phyloP scores from a whole-genome alignment of 2,329 filamentous ascomycete species.

The Penicillium freii region DNA sequence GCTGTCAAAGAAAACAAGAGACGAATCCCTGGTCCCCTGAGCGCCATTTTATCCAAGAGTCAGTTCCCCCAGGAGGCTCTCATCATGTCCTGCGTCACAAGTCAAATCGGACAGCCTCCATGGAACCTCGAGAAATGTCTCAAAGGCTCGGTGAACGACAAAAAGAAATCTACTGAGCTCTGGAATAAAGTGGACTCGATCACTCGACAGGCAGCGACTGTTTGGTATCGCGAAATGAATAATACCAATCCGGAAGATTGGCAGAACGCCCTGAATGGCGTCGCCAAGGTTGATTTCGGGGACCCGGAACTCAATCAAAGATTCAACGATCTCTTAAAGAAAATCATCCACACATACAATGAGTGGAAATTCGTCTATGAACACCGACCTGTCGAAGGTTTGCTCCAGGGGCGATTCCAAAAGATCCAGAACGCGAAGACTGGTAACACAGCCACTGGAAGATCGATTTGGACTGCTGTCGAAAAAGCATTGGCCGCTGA shows the following conservation, averaged over 20 bases:
- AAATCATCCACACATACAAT: neutral
- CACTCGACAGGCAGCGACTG: neutral
- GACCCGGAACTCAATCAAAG: neutral
- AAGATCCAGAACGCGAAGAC: neutral
- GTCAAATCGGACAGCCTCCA: slow-evolving; percentile 27
- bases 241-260: neutral
- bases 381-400: neutral
- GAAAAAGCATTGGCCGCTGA: slow-evolving; percentile 2
- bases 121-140: slow-evolving; percentile 27
- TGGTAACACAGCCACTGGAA: neutral
- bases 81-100: slow-evolving; percentile 47
- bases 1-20: slow-evolving; percentile 45
- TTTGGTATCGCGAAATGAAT: neutral
- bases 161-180: neutral
- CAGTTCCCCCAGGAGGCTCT: slow-evolving; percentile 27
- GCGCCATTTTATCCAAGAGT: slow-evolving; percentile 48
- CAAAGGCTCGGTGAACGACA: slow-evolving; percentile 3
- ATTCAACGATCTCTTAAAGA: neutral
- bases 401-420: neutral
- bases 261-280: neutral
- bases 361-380: neutral
- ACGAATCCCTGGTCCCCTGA: slow-evolving; percentile 36
- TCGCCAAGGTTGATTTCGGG: neutral
- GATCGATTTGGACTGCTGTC: neutral
- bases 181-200: neutral